Evolutionary conservation across 148 eudicot genomes (phyloP).

Genomic region (Amaranthus cruentus): DNA sequence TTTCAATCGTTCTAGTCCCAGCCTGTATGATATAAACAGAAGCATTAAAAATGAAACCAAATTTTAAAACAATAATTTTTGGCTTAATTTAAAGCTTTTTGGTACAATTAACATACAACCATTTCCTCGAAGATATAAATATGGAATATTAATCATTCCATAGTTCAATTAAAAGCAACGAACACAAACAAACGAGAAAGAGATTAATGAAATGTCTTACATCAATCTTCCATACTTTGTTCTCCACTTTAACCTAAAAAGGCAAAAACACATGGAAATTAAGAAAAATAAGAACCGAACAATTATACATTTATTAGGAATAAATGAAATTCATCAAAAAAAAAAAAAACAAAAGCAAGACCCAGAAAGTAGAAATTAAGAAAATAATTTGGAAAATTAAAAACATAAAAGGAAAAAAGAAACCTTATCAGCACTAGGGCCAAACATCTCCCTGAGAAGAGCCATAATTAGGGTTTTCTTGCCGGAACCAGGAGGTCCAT

Average conservation of each 20-base stretch:
- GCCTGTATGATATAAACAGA: slow-evolving; percentile 45
- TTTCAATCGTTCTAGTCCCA: slow-evolving; percentile 78
- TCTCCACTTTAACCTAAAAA: slow-evolving; percentile 84
- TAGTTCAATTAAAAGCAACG: too few relatives aligned
- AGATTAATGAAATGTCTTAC: slow-evolving; percentile 48
- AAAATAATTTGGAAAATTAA: background rate
- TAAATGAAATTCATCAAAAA: background rate
- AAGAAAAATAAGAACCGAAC: background rate
- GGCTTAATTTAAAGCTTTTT: too few relatives aligned
- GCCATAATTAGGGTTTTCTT: slow-evolving; percentile 98
- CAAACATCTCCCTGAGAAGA: slow-evolving; percentile 86
- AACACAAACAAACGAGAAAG: too few relatives aligned
- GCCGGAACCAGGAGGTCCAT: slow-evolving; percentile 87
- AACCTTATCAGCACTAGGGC: slow-evolving; percentile 87
- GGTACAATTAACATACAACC: too few relatives aligned
- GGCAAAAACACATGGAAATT: background rate
- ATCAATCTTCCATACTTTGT: slow-evolving; percentile 86
- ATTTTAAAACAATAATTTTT: background rate
- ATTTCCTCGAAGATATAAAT: too few relatives aligned
- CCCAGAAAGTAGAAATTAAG: background rate
- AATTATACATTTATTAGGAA: too few relatives aligned
- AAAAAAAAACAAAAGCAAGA: background rate
- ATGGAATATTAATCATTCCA: too few relatives aligned
- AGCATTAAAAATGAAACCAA: background rate
- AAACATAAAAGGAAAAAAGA: background rate